Evolutionary conservation across 2,329 filamentous ascomycete genomes (phyloP), one percentile per base, ranked within the genome.

Genomic region (Xylariales sp.): DNA sequence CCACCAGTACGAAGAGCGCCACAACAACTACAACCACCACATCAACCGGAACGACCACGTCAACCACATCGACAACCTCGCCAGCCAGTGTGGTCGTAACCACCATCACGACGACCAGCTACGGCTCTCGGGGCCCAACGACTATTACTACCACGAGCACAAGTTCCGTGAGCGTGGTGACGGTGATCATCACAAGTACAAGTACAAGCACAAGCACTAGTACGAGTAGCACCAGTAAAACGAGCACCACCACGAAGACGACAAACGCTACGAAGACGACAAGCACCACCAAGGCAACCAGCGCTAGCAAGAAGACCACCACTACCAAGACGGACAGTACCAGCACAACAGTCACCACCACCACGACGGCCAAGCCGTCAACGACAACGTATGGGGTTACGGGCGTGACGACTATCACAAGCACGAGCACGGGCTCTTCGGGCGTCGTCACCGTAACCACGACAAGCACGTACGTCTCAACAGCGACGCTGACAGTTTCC

Each of bases 401-500:
- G 53, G 53, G 54, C 30, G 46, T 54, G 62, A 62, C 66, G 41
- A 68, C 65, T 6, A 36, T 62, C 7, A 67, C 65, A 18, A 36
- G 48, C 7, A 67, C 60, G 43, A 64, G n/a, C 18, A 46, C 54
- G 9, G 61, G 60, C 14, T 45, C 36, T 3, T 32, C 64, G 8
- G 65, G 52, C 18, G 34, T 16, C 10, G 43, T 41, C 18, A 65
- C 68, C 12, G 50, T 57, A 45, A 68, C 58, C 3, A 57, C 58
- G 54, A 65, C 62, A 8, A 68, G 62, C 48, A 68, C 52, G 5
- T 63, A 55, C 56, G 52, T 64, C 18, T 62, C 65, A 43, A 70
- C 69, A 12, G 52, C 60, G 28, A 69, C 69, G 14, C 28, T 32
- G 45, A 61, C 59, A 0, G 14, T 32, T 9, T 12, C 36, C 10